A percentile compares a stretch with the other conserved stretches of the same genome.
phyloP scores from a whole-genome alignment of 2,329 filamentous ascomycete species.

The Penicillium decumbens region DNA sequence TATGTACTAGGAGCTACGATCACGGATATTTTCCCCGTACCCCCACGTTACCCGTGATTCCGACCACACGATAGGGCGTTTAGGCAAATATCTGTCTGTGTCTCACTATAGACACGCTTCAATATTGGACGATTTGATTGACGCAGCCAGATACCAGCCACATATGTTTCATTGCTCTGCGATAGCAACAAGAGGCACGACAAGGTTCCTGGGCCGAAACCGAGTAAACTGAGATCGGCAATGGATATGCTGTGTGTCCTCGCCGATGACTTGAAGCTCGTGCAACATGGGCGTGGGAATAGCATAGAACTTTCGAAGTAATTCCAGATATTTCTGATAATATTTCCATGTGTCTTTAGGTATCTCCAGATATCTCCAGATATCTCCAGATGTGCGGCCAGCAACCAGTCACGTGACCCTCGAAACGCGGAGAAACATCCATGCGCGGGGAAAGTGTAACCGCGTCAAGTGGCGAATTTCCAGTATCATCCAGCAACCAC shows the following conservation, averaged over 20 bases:
- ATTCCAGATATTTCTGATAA: too few relatives aligned
- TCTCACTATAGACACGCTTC: background rate
- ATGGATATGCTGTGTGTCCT: background rate
- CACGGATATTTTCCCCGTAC: background rate
- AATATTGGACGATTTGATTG: background rate
- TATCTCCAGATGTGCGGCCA: background rate
- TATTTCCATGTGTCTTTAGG: too few relatives aligned
- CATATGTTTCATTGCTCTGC: background rate
- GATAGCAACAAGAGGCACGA: background rate
- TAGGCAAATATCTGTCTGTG: background rate
- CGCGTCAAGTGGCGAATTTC: background rate
- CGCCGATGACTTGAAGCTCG: background rate
- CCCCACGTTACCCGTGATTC: background rate
- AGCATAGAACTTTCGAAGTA: too few relatives aligned
- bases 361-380: background rate
- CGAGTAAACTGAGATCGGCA: background rate
- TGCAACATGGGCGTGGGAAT: background rate
- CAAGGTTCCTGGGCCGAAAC: background rate
- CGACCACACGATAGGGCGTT: background rate
- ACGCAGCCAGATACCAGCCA: too few relatives aligned
- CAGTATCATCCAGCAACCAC: background rate
- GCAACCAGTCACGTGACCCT: constrained; percentile 23
- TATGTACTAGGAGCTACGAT: background rate
- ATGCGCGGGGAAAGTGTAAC: background rate
- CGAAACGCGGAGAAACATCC: constrained; percentile 24